Evolutionary conservation across 345 rosid species (phyloP), one percentile per base, ranked within the genome.

Genomic region (Heritiera fomes): DNA sequence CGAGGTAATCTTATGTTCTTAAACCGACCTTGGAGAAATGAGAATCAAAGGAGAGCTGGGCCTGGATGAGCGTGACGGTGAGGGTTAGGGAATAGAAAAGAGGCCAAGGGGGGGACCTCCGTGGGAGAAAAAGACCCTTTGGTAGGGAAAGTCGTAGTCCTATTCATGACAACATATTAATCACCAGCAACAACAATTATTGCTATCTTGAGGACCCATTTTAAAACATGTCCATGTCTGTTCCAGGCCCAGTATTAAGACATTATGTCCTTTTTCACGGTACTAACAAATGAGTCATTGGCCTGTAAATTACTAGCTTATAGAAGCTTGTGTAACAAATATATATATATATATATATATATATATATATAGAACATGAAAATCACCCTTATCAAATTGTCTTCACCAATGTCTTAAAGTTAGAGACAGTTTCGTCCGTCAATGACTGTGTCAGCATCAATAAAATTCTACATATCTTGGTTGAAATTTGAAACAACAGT

Each of bases 171-270:
- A 43, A 59, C 40, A 76, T 69, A 55, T 47, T 47, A 47, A 82
- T 64, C 77, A 81, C 18, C 73, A 46, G 47, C 71, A 80, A 18
- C 10, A 8, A 62, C 83, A 82, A 85, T 87, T 77, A 87, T 85
- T 85, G 84, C 52, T 17, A 18, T 75, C 20, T 59, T 34, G 58
- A 55, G 85, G 86, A 76, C 88, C 88, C 87, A 78, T 68, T 8
- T 6, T 23, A 63, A 23, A 70, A 46, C 67, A 70, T 17, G 78
- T 81, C 75, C 46, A 9, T 61, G 40, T 71, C 69, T 23, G 12
- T 9, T 3, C 15, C 53, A 60, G 79, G 79, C 73, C 79, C 75
- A 65, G 52, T 47, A 49, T 23, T 65, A 15, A 50, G 80, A 80
- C 82, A 75, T 32, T 8, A 5, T 74, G 80, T 75, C 87, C 60